These are phyloP conservation scores for Syzygium malaccense DNA, from an alignment of 441 rosid species.

Conservation along the genomic window DNA sequence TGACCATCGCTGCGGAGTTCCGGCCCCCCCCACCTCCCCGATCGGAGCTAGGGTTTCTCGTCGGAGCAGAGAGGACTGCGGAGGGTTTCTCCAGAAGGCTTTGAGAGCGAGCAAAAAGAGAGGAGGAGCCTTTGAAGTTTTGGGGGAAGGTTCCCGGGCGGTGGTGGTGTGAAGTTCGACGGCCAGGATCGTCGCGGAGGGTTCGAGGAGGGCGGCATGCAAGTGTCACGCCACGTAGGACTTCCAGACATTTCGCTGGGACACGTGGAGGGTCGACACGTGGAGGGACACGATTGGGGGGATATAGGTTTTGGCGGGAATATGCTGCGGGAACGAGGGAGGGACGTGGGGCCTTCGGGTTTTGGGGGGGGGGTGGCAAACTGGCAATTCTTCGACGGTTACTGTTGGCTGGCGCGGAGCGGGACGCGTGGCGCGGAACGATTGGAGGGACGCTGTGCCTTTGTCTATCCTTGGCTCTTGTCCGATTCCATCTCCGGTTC, in stretches of 20 bases:
- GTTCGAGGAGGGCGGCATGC: neutral
- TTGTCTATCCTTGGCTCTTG: neutral
- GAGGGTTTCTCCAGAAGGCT: too few relatives aligned
- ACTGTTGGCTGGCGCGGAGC: neutral
- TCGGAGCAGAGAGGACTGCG: neutral
- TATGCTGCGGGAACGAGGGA: neutral
- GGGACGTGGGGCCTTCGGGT: neutral
- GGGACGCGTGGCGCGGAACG: neutral
- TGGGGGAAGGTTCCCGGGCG: conserved; percentile 22
- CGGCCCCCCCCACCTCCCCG: neutral
- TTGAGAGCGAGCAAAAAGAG: neutral
- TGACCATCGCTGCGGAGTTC: conserved; percentile 15
- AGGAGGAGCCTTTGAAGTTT: neutral
- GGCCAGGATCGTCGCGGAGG: conserved; percentile 14
- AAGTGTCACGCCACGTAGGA: conserved; percentile 9
- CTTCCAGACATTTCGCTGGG: neutral
- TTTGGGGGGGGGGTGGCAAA: neutral
- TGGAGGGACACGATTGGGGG: conserved; percentile 5
- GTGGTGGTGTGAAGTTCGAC: conserved; percentile 12
- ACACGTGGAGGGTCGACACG: neutral
- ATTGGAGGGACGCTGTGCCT: neutral
- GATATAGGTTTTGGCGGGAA: neutral
- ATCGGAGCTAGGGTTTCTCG: neutral
- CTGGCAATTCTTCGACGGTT: neutral
- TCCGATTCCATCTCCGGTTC: neutral